These are phyloP conservation scores for Plectosphaerella cucumerina DNA, from an alignment of 2,329 filamentous ascomycete species.

Conservation along the genomic window DNA sequence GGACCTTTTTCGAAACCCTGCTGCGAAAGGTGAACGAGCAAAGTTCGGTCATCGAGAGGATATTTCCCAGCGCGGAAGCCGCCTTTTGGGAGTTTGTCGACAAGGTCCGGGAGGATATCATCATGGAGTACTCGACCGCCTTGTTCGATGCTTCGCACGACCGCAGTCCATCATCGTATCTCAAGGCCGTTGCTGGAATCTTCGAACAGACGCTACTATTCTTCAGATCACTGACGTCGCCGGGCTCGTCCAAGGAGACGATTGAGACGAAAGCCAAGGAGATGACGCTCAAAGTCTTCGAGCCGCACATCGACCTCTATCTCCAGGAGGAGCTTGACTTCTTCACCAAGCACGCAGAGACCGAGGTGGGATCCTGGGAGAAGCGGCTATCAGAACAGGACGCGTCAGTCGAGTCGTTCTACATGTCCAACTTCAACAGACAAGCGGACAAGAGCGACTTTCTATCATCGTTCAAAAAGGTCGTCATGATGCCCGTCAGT, in stretches of 20 bases:
- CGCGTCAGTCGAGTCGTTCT: conserved; percentile 84
- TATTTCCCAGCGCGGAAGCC: conserved; percentile 68
- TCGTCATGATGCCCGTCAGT: conserved; percentile 98
- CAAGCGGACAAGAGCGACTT: conserved; percentile 97
- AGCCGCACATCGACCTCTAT: conserved; percentile 91
- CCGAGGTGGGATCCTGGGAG: conserved; percentile 81
- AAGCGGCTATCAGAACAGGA: conserved; percentile 89
- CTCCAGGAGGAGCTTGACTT: conserved; percentile 85
- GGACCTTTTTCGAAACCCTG: conserved; percentile 73
- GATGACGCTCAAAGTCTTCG: conserved; percentile 71
- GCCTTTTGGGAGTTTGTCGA: conserved; percentile 78
- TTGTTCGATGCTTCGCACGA: conserved; percentile 86
- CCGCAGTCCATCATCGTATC: conserved; percentile 68
- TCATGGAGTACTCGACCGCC: conserved; percentile 80
- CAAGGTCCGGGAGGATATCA: conserved; percentile 76
- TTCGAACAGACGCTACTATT: conserved; percentile 85
- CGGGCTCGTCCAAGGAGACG: conserved; percentile 56
- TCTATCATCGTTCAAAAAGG: conserved; percentile 92
- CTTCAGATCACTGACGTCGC: conserved; percentile 64
- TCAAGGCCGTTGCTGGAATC: conserved; percentile 80
- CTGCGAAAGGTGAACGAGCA: conserved; percentile 79
- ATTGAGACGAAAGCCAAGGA: conserved; percentile 62
- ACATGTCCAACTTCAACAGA: conserved; percentile 91
- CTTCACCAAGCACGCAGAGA: conserved; percentile 73
- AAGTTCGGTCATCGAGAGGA: conserved; percentile 70